A percentile compares a stretch with the other conserved stretches of the same genome.
These are phyloP conservation scores for Cruciata laevipes DNA, from an alignment of 257 asterid species.

Conservation along the genomic window DNA sequence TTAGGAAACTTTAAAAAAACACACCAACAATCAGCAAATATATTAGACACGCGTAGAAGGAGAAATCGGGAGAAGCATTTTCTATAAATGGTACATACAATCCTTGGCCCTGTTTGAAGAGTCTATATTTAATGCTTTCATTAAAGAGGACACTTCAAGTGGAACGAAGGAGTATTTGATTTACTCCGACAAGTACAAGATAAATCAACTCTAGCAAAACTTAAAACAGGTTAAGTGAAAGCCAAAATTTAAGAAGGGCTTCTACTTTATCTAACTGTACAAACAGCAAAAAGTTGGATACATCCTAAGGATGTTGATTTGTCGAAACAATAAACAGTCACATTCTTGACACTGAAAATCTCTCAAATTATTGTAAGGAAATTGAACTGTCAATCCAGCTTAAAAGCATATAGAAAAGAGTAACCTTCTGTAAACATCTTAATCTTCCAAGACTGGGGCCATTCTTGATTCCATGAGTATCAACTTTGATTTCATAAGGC, in stretches of 20 bases:
- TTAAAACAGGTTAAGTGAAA: not conserved
- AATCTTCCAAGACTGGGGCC: conserved; percentile 86
- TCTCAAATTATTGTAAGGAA: not conserved
- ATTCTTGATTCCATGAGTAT: conserved; percentile 65
- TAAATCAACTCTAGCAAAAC: not conserved
- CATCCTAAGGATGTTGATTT: not conserved
- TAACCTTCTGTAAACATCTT: conserved; percentile 63
- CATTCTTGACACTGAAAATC: not conserved
- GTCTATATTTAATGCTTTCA: not conserved
- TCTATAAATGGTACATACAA: not conserved
- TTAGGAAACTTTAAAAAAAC: not conserved
- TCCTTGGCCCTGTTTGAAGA: not conserved
- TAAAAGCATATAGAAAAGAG: conserved; percentile 8
- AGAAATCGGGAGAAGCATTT: not conserved
- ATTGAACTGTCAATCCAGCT: not conserved
- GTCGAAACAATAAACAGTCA: not conserved
- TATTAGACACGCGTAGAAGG: not conserved
- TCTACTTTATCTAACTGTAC: not conserved
- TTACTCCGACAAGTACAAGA: not conserved
- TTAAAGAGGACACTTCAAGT: not conserved
- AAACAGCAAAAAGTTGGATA: not conserved
- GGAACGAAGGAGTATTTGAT: not conserved
- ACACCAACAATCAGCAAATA: not conserved
- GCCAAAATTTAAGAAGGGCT: too few species aligned
- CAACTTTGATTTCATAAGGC: conserved; percentile 61